Conservation (phyloP, 257 asterid species). For the Solanum pinnatisectum region DNA sequence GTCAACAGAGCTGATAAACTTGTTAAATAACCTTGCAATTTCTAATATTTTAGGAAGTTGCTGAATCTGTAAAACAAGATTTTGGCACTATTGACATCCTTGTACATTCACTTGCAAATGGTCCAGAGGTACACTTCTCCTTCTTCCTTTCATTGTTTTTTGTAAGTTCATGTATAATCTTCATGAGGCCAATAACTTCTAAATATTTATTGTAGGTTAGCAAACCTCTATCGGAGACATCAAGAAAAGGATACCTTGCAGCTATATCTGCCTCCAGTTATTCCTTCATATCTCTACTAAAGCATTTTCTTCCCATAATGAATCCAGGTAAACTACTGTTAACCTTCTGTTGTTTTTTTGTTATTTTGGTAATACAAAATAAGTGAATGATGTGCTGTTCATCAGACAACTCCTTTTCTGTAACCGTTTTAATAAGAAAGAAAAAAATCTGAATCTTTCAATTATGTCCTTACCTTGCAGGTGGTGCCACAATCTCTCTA, state of each 20-base stretch:
- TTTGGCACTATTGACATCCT: conserved; percentile 96
- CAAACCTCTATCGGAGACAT: conserved; percentile 81
- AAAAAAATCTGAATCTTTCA: not conserved
- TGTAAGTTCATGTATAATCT: not conserved
- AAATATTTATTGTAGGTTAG: conserved; percentile 35
- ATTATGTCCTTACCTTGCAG: conserved; percentile 23
- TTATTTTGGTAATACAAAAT: not conserved
- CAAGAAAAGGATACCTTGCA: conserved; percentile 83
- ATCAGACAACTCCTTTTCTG: not conserved
- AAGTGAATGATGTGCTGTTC: not conserved
- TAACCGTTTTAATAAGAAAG: not conserved
- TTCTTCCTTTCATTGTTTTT: not conserved
- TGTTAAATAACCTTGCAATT: not conserved
- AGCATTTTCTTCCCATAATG: conserved; percentile 72
- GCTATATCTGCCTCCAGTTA: conserved; percentile 95
- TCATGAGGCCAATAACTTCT: not conserved
- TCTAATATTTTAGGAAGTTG: conserved; percentile 61
- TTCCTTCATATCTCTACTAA: conserved; percentile 77
- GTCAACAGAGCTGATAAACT: not conserved
- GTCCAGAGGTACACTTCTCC: conserved; percentile 66
- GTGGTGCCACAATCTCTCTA: conserved; percentile 89
- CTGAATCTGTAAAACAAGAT: conserved; percentile 82
- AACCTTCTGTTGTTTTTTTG: not conserved
- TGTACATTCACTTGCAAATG: conserved; percentile 97
- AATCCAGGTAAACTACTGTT: conserved; percentile 52